phyloP scores from a whole-genome alignment of 2,329 filamentous ascomycete species.

The Xylaria sp. region DNA sequence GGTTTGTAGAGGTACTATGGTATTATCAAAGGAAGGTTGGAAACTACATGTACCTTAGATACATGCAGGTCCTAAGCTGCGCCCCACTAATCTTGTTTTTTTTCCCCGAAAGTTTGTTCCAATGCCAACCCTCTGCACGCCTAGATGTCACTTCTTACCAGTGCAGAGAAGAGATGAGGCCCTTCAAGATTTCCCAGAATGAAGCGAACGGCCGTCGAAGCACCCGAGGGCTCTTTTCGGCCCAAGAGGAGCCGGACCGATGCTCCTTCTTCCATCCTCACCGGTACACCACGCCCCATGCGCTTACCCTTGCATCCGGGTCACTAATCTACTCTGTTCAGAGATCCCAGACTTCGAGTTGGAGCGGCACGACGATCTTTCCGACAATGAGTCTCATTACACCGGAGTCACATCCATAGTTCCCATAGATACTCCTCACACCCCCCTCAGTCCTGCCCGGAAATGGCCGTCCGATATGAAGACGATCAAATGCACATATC shows the following conservation, averaged over 20 bases:
- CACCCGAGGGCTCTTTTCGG: constrained; percentile 29
- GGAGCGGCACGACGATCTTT: constrained; percentile 34
- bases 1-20: no score
- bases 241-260: constrained; percentile 35
- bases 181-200: constrained; percentile 22
- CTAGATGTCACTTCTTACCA: constrained; percentile 4
- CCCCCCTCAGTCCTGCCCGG: constrained; percentile 60
- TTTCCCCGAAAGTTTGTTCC: no score
- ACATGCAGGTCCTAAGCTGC: no score
- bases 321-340: constrained; percentile 21
- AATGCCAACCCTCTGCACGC: constrained; percentile 7
- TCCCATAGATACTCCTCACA: constrained; percentile 56
- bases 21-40: not conserved
- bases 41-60: no score
- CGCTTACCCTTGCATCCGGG: not conserved
- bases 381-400: constrained; percentile 39
- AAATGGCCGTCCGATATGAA: constrained; percentile 78
- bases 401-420: constrained; percentile 36
- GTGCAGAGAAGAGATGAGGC: constrained; percentile 12
- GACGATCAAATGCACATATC: constrained; percentile 78
- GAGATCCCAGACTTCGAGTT: constrained; percentile 19
- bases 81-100: constrained; percentile 41
- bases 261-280: constrained; percentile 1
- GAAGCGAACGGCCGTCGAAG: constrained; percentile 42
- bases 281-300: constrained; percentile 9